Base-by-base conservation (phyloP, 345 rosid species). In the Balakata baccata region DNA sequence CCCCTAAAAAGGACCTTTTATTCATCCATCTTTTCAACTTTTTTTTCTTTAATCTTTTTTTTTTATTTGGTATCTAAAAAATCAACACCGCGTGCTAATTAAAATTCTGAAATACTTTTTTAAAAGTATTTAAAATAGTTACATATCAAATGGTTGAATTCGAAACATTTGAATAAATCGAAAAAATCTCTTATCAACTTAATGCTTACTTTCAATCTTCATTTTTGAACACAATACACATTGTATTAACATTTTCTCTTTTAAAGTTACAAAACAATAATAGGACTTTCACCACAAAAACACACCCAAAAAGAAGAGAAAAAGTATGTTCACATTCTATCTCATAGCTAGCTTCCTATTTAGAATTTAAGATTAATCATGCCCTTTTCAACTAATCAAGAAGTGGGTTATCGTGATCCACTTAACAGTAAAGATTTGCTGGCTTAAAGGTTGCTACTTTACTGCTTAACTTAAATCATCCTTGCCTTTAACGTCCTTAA, bases 11-110 rank as follows among this genome's bases (percentile, higher is more conserved):
- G 71, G 34, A 11, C 72, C 41, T 47, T 66, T 17, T 56, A 11
- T 25, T 18, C 20, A 5, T n/a, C 47, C n/a, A n/a, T 29, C 34
- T 29, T 29, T 29, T 29, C 34, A 29, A 22, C 25, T 46, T 45
- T 17, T 57, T 70, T 74, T 17, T 57, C 66, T 74, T 75, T 59
- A 43, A 63, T 71, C 38, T 54, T 37, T 69, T 45, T 71, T 59
- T 73, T 62, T n/a, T n/a, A n/a, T n/a, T n/a, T n/a, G n/a, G n/a
- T n/a, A n/a, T n/a, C n/a, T n/a, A n/a, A n/a, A n/a, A n/a, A n/a
- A n/a, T n/a, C n/a, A n/a, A n/a, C n/a, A n/a, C n/a, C n/a, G n/a
- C n/a, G n/a, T n/a, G n/a, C n/a, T n/a, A n/a, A n/a, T n/a, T n/a
- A n/a, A n/a, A n/a, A n/a, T n/a, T n/a, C n/a, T n/a, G n/a, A n/a